phyloP scores from a whole-genome alignment of 192 early-diverging fungal genomes.

The Linnemannia exigua region DNA sequence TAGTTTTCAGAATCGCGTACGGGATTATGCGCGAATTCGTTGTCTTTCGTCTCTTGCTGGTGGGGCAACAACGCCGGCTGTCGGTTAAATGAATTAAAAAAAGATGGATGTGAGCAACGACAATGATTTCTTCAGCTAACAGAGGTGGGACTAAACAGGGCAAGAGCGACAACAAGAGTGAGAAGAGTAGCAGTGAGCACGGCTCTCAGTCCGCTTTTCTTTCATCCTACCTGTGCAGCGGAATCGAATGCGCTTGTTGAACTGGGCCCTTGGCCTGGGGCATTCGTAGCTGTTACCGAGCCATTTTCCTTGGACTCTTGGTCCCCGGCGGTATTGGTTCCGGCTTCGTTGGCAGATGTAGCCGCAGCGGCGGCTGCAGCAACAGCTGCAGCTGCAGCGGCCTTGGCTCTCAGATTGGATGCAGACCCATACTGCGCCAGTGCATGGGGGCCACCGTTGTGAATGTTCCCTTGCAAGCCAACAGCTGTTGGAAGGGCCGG shows the following conservation, averaged over 20 bases:
- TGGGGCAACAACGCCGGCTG: background rate
- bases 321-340: background rate
- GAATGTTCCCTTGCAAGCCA: background rate
- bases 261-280: conserved; percentile 25
- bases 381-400: conserved; percentile 23
- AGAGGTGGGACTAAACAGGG: conserved; percentile 10
- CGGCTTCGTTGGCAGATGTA: background rate
- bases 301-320: conserved; percentile 6
- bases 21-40: conserved; percentile 17
- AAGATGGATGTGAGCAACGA: background rate
- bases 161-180: background rate
- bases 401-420: conserved; percentile 44
- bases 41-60: conserved; percentile 25
- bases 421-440: conserved; percentile 41
- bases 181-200: conserved; percentile 4
- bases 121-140: background rate
- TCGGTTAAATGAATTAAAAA: conserved; percentile 13
- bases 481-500: background rate
- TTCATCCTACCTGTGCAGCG: background rate
- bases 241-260: conserved; percentile 16
- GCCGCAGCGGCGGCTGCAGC: conserved; percentile 8
- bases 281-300: background rate
- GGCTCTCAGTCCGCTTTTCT: conserved; percentile 1
- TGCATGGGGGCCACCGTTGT: conserved; percentile 10
- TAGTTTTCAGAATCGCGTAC: conserved; percentile 47